Base-by-base conservation (phyloP, 2,329 filamentous ascomycete species). In the Arthrinium phaeospermum region DNA sequence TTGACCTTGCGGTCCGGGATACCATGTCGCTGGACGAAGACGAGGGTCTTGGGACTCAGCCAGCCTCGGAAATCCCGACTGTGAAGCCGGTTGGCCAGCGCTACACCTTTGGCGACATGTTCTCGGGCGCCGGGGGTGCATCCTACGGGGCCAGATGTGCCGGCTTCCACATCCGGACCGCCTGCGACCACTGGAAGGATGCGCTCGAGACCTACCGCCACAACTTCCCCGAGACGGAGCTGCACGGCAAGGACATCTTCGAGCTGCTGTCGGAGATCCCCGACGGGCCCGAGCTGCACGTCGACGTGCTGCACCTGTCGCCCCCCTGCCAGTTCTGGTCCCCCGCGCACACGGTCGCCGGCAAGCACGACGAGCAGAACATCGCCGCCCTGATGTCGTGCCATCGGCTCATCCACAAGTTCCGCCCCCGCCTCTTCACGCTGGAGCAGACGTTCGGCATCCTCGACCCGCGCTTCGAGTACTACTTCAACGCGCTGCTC, bases 321-420 rank as follows among this genome's bases (percentile, higher is more conserved):
- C 93, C 93, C 0, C 94, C 94, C 0, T 97, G 94, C 71, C 93
- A 96, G 75, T 90, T 88, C 2, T 95, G 91, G 79, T 95, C 93
- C 0, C 89, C 90, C 0, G 92, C 91, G 0, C 91, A 97, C 73
- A 95, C 93, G 0, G 79, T 86, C 0, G 75, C 81, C 0, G 87
- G 88, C 0, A 83, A 83, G 8, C 86, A 91, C 30, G 91, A 95
- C 67, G 92, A 93, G 0, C 85, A 82, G 0, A 96, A 97, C 75
- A 90, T 89, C 0, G 90, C 90, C 1, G 86, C 86, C 0, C 78
- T 91, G 0, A 89, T 87, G 74, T 83, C 86, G 0, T 89, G 89
- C 70, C 82, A 84, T 0, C 80, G 87, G 4, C 80, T 95, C 0
- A 82, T 96, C 0, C 81, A 86, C 6, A 87, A 87, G 47, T 80